These are phyloP conservation scores for Tricholoma bakamatsutake DNA, from an alignment of 768 basidiomycete genomes.

Conservation along the genomic window DNA sequence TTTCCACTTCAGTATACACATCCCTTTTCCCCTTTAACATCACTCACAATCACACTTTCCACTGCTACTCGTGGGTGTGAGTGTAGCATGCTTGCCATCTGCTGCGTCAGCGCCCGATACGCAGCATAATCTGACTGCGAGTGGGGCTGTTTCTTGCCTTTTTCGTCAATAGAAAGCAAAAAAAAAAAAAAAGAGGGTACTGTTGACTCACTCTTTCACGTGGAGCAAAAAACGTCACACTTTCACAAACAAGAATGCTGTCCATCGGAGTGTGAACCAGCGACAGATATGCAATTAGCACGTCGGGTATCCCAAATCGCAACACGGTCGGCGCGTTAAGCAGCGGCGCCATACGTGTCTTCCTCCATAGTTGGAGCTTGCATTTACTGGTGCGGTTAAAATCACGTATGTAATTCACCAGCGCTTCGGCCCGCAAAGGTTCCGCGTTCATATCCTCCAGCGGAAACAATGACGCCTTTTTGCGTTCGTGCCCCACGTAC, in stretches of 20 bases:
- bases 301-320: constrained; percentile 58
- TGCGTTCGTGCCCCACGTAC: constrained; percentile 40
- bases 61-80: constrained; percentile 47
- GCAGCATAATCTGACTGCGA: constrained; percentile 62
- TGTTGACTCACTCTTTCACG: constrained; percentile 52
- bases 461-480: constrained; percentile 37
- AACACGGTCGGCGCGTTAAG: constrained; percentile 35
- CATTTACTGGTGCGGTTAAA: constrained; percentile 44
- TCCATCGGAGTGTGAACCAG: constrained; percentile 32
- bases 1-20: not conserved
- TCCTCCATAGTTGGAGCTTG: constrained; percentile 53
- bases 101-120: constrained; percentile 61
- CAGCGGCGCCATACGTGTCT: constrained; percentile 18
- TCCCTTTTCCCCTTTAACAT: not conserved
- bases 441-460: constrained; percentile 27
- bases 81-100: constrained; percentile 56
- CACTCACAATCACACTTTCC: constrained; percentile 44
- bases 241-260: constrained; percentile 45
- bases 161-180: not conserved
- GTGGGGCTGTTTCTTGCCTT: constrained; percentile 49
- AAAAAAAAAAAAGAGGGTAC: not conserved
- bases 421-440: constrained; percentile 36
- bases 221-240: constrained; percentile 64
- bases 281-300: constrained; percentile 60
- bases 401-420: constrained; percentile 50